phyloP scores from a whole-genome alignment of 2,329 filamentous ascomycete species.

The Gnomoniopsis smithogilvyi region DNA sequence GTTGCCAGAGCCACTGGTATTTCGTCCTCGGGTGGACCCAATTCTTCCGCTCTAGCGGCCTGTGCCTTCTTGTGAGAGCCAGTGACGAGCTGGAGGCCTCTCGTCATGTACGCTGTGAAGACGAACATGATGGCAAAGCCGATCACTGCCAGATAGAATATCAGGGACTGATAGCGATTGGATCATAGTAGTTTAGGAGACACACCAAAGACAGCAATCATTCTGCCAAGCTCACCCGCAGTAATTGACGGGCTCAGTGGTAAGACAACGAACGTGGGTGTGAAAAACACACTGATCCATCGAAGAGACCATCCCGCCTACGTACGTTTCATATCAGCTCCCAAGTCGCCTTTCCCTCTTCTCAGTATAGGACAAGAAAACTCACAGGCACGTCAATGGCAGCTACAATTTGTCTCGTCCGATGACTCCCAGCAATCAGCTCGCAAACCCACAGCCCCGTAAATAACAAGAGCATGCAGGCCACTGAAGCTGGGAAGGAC shows the following conservation, averaged over 20 bases:
- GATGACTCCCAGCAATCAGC: slow-evolving; percentile 42
- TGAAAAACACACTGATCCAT: slow-evolving; percentile 59
- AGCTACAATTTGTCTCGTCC: slow-evolving; percentile 44
- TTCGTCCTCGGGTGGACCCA: slow-evolving; percentile 39
- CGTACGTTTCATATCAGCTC: slow-evolving; percentile 22
- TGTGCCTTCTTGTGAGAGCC: slow-evolving; percentile 51
- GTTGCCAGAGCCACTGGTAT: slow-evolving; percentile 40
- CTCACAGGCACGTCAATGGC: slow-evolving; percentile 53
- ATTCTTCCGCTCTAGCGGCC: slow-evolving; percentile 49
- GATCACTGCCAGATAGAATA: slow-evolving; percentile 37
- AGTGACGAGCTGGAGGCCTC: slow-evolving; percentile 48
- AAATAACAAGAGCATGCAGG: slow-evolving; percentile 54
- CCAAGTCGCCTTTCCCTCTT: background rate
- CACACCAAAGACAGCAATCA: slow-evolving; percentile 57
- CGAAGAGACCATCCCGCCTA: slow-evolving; percentile 55
- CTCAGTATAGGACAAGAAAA: background rate
- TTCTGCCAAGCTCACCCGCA: slow-evolving; percentile 53
- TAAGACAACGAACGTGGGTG: slow-evolving; percentile 56
- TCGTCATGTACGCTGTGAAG: slow-evolving; percentile 51
- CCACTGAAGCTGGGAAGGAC: slow-evolving; percentile 58
- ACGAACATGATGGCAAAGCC: slow-evolving; percentile 53
- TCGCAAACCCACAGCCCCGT: slow-evolving; percentile 45
- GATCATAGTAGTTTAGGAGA: background rate
- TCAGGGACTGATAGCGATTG: background rate
- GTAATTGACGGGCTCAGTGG: slow-evolving; percentile 54